A percentile compares a stretch with the other conserved stretches of the same genome.
Conservation (phyloP, 306 rosid genomes). For the Trifolium repens region DNA sequence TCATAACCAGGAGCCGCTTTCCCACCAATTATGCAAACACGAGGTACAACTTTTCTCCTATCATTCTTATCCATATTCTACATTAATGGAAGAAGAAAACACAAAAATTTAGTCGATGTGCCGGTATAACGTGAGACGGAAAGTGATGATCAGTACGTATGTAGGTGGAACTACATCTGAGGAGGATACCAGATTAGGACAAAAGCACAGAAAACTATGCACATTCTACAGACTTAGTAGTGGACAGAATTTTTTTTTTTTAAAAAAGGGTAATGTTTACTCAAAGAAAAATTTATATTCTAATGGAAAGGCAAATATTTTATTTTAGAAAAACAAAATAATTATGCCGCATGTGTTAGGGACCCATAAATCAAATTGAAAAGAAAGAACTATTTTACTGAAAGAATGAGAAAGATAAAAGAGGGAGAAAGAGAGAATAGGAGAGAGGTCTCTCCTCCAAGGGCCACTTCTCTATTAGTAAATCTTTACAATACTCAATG, state of each 20-base stretch:
- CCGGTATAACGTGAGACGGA: conserved; percentile 27
- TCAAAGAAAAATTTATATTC: neutral
- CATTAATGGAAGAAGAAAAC: conserved; percentile 31
- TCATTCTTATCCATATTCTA: conserved; percentile 69
- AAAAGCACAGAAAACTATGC: conserved; percentile 12
- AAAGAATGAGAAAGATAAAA: neutral
- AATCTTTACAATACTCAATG: neutral
- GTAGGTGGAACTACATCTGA: conserved; percentile 11
- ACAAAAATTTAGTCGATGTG: conserved; percentile 20
- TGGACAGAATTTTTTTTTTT: neutral
- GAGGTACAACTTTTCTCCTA: conserved; percentile 67
- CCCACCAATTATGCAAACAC: conserved; percentile 84
- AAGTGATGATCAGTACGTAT: conserved; percentile 26
- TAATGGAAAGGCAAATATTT: conserved; percentile 7
- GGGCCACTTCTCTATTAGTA: neutral
- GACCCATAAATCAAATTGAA: neutral
- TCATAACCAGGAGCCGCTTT: conserved; percentile 85
- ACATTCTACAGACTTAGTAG: conserved; percentile 8
- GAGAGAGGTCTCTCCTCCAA: conserved; percentile 1
- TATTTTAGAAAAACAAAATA: conserved; percentile 14
- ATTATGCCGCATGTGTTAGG: neutral
- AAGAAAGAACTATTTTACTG: neutral
- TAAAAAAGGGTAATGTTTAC: conserved; percentile 14
- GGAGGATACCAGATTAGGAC: conserved; percentile 25
- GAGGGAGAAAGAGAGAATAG: neutral